These are phyloP conservation scores for Coix lacrymajobi DNA, from an alignment of 176 grass and related monocot species.

Conservation along the genomic window DNA sequence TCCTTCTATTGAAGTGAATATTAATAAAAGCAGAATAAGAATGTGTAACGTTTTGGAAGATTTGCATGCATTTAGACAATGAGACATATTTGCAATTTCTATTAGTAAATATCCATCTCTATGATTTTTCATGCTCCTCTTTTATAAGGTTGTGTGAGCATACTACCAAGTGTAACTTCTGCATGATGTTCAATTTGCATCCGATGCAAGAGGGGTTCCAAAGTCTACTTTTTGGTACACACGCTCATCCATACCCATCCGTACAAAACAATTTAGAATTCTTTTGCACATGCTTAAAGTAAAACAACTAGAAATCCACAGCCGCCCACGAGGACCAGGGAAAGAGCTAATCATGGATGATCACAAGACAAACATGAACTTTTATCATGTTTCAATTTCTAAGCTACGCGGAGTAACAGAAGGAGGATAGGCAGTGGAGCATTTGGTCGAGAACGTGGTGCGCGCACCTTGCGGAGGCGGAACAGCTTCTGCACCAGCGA, in stretches of 20 bases:
- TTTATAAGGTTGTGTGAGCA: not conserved
- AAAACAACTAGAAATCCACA: not conserved
- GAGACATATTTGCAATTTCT: not conserved
- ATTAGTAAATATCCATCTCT: not conserved
- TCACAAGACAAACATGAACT: not conserved
- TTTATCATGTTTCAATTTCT: not conserved
- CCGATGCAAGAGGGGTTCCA: not conserved
- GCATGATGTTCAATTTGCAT: not conserved
- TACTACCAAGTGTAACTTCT: not conserved
- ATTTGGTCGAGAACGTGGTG: conserved; percentile 37
- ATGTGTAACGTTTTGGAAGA: not conserved
- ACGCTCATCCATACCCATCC: not conserved
- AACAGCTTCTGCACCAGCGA: conserved; percentile 83
- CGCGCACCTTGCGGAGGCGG: conserved; percentile 67
- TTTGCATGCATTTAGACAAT: not conserved
- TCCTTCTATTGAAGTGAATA: not conserved
- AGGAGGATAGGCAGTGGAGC: not conserved
- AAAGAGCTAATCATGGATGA: not conserved
- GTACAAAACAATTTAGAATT: not conserved
- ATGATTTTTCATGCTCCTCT: not conserved
- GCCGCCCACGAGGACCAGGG: not conserved
- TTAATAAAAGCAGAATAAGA: not conserved
- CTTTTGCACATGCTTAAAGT: not conserved
- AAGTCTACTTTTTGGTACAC: not conserved
- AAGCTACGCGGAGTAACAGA: not conserved